Percentiles rank a stretch among this genome's conserved stretches.
Evolutionary conservation across 2,329 filamentous ascomycete species (phyloP).

Genomic region (Botrytis galanthina): DNA sequence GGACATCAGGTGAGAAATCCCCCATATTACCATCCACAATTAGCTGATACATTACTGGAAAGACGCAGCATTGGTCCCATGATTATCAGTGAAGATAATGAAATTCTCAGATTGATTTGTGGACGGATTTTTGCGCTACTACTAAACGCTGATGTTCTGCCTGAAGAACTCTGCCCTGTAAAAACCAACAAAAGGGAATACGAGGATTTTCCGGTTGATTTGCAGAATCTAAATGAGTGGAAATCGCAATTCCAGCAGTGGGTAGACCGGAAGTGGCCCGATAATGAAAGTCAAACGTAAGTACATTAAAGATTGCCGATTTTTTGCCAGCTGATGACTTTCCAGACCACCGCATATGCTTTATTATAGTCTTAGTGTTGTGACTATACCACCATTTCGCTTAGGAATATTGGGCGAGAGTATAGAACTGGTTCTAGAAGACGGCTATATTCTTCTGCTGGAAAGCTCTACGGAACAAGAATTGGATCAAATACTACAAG

Average conservation of each 20-base stretch:
- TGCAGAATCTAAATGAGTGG: slow-evolving; percentile 29
- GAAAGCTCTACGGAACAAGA: slow-evolving; percentile 11
- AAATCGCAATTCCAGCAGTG: slow-evolving; percentile 28
- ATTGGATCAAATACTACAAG: slow-evolving; percentile 23
- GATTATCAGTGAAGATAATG: slow-evolving; percentile 31
- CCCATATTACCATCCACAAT: not conserved
- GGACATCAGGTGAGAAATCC: slow-evolving; percentile 27
- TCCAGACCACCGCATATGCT: slow-evolving; percentile 13
- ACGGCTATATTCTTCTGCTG: slow-evolving; percentile 15
- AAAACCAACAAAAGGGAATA: slow-evolving; percentile 22
- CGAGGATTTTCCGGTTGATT: slow-evolving; percentile 28
- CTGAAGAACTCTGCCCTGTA: slow-evolving; percentile 30
- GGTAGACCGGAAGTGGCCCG: slow-evolving; percentile 25
- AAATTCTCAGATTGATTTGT: slow-evolving; percentile 32
- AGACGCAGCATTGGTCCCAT: slow-evolving; percentile 30
- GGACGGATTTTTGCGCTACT: slow-evolving; percentile 31
- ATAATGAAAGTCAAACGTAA: not conserved
- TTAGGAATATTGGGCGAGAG: slow-evolving; percentile 11
- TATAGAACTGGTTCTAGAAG: slow-evolving; percentile 11
- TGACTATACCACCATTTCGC: not conserved
- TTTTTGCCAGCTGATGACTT: not conserved
- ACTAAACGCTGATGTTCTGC: slow-evolving; percentile 17
- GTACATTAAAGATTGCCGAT: not conserved
- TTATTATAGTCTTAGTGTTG: slow-evolving; percentile 18
- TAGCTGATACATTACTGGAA: not conserved